Evolutionary conservation across 2,329 filamentous ascomycete species (phyloP), one percentile per base, ranked within the genome.

Genomic region (Talaromyces sp.): DNA sequence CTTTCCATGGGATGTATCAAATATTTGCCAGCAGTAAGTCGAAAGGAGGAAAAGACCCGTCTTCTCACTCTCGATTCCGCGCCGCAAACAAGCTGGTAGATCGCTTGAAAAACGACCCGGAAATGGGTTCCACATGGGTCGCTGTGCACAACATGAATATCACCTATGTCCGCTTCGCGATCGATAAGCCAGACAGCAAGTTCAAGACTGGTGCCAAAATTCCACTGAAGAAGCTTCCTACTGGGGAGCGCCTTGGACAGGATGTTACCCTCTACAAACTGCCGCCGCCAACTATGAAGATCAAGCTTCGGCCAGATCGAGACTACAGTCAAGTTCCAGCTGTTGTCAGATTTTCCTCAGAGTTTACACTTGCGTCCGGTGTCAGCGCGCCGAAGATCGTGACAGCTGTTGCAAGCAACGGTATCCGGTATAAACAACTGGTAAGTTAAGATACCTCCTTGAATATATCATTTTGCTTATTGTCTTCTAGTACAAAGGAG

Each of bases 1-100:
- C 94, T 0, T 96, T 92, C 70, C 95, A 99, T 68, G 91, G 91
- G 44, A 93, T 97, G 86, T 96, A 99, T 69, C 92, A 97, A 63
- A 90, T 99, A 37, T 97, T 93, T 79, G 90, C 92, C 2, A 87
- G 88, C 19, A 86, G 84, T 40, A 89, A 86, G 63, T 85, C 83
- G 46, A 86, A 87, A 62, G 80, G 71, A 47, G 75, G 80, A 47
- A 86, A 88, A 61, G 93, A 97, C 60, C 84, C 88, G 36, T 83
- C 88, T 3, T 89, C 90, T 1, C 77, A 86, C 17, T 87, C 88
- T 4, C 86, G 94, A 44, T 85, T 88, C 63, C 81, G 80, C 57
- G 91, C 92, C 13, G 91, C 91, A 1, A 83, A 81, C 32, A 82
- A 78, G 43, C 80, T 97, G 30, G 84, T 86, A 2, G 81, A 84